Evolutionary conservation across 2,329 filamentous ascomycete genomes (phyloP), one percentile per base, ranked within the genome.

Genomic region (Colletotrichum sp.): DNA sequence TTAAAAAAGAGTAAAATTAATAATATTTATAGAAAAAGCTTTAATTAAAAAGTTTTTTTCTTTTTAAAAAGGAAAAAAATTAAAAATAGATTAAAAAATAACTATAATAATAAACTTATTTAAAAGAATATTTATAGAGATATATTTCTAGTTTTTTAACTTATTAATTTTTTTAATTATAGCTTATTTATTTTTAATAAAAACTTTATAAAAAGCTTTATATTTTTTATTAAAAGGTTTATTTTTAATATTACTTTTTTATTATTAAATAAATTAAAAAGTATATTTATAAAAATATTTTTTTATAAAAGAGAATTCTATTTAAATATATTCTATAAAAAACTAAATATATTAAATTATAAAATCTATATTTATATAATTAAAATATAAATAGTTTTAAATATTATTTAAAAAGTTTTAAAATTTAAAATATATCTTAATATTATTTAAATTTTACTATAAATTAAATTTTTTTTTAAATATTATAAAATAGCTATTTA

Each of bases 51-150:
- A 9, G 1, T 5, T 15, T 16, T 2, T 3, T 28, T 63, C 10
- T 8, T 36, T 12, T 76, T 64, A 72, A 49, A 21, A 6, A 1
- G 3, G 21, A 57, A 4, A 2, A 57, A 26, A 0, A 8, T n/a
- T 57, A 8, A 57, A 8, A 15, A 8, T 21, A 26, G 1, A 57
- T 1, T 57, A 26, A 8, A 57, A 0, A 1, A 26, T 13, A 15
- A 0, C 6, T 55, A 55, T 26, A 24, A 3, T 26, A 26, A 0
- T 21, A 55, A 55, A 39, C 6, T 0, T 21, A 26, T 55, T 26
- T 15, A 26, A 21, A 3, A 0, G 1, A 26, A 55, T 55, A 55
- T 1, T 21, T 21, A 55, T 26, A 26, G 3, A 13, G 2, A 0
- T 55, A 55, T 55, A 55, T 0, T 4, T 55, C 1, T 55, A 21